Evolutionary conservation across 2,329 filamentous ascomycete species (phyloP), one percentile per base, ranked within the genome.

Genomic region (Fusarium longipes): DNA sequence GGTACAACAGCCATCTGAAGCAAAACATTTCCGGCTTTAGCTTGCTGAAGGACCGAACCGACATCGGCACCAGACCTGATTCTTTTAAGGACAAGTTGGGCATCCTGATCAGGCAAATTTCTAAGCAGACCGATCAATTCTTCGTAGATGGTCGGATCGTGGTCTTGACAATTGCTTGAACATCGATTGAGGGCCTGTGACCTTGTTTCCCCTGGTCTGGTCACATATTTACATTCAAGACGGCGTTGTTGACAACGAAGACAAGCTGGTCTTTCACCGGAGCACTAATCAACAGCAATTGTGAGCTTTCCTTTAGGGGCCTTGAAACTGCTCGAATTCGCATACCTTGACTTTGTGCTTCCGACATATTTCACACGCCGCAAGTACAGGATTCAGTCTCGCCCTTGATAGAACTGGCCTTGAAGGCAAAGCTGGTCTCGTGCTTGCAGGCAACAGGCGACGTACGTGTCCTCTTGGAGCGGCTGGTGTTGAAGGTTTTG

Each of bases 1-100:
- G 80, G 78, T 0, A 68, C 58, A 4, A 81, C 63, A 1, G 77
- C 70, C 52, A 81, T 74, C 55, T 82, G 79, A 6, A 82, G 59
- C 5, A 82, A 62, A 6, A 78, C 29, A 55, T 80, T 75, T 10
- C 80, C 80, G 20, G 74, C 73, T 39, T 70, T 73, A 42, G 79
- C 71, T 27, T 78, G 77, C 15, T 71, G 75, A 5, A 81, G 32
- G 18, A 82, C 71, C 1, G 74, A 67, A 5, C 29, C 53, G 4
- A 73, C 59, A 36, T 78, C 76, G 8, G 69, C 64, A 7, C 79
- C 79, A 2, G 71, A 59, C n/a, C 80, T 72, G 14, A 82, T 75
- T n/a, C 73, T 74, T 7, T 65, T 66, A 5, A 81, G 60, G 15
- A 82, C 63, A 18, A 74, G 72, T 7, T 72, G 60, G 20, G 79